Percentiles rank a stretch among this genome's conserved stretches.
Evolutionary conservation across 2,329 filamentous ascomycete species (phyloP).

Genomic region (Xylariaceae sp.): DNA sequence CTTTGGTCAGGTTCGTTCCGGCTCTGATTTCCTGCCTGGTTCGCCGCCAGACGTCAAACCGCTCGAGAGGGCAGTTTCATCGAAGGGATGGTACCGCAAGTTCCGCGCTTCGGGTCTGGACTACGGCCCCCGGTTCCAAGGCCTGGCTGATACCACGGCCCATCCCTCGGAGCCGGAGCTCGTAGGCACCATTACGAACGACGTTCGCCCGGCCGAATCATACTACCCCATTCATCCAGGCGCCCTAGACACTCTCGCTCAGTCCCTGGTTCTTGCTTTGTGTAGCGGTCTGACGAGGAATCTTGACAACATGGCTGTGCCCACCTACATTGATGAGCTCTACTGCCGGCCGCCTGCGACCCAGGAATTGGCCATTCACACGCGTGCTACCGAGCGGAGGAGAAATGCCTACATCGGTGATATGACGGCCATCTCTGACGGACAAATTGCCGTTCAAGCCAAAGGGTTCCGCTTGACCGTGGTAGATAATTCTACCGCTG

Average conservation of each 20-base stretch:
- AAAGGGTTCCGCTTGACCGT: not conserved
- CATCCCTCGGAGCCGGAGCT: too few relatives aligned
- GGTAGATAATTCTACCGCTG: not conserved
- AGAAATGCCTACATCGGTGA: too few relatives aligned
- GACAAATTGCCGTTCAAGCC: too few relatives aligned
- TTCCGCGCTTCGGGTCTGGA: not conserved
- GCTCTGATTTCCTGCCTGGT: too few relatives aligned
- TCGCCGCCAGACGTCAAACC: too few relatives aligned
- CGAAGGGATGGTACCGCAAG: not conserved
- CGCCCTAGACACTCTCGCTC: too few relatives aligned
- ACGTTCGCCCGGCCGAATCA: not conserved
- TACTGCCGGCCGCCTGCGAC: too few relatives aligned
- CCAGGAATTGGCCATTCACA: not conserved
- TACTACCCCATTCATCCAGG: not conserved
- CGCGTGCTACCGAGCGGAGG: not conserved
- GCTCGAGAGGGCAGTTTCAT: not conserved
- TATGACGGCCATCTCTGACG: too few relatives aligned
- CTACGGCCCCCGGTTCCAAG: not conserved
- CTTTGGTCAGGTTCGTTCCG: too few relatives aligned
- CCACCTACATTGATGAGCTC: not conserved
- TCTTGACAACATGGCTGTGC: not conserved
- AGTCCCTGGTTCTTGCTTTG: not conserved
- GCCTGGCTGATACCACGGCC: not conserved
- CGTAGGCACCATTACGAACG: not conserved
- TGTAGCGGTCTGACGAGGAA: not conserved